Evolutionary conservation across 352 stramenopile genomes (phyloP).

Genomic region (Discostella stelligera): DNA sequence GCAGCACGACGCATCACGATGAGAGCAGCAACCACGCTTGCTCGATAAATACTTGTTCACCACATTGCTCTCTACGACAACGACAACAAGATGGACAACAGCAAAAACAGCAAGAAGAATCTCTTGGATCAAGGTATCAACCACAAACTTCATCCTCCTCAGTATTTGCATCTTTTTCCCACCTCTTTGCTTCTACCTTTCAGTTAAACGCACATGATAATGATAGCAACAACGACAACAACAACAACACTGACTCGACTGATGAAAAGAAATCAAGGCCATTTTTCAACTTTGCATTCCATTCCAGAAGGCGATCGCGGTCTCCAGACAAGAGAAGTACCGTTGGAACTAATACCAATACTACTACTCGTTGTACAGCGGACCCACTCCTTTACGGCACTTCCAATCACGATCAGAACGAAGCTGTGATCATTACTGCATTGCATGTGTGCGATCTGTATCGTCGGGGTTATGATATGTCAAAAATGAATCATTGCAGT

Average conservation of each 20-base stretch:
- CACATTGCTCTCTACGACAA: conserved; percentile 5
- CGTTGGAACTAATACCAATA: too few relatives aligned
- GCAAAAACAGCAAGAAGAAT: background rate
- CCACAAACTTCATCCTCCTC: background rate
- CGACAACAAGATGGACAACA: background rate
- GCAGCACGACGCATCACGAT: background rate
- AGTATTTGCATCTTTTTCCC: background rate
- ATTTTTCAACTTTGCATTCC: conserved; percentile 19
- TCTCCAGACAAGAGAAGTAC: conserved; percentile 4
- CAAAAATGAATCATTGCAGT: conserved; percentile 13
- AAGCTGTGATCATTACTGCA: conserved; percentile 24
- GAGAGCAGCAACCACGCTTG: conserved; percentile 5
- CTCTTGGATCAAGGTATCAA: background rate
- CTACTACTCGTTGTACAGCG: background rate
- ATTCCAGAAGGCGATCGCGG: conserved; percentile 3
- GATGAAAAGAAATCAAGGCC: conserved; percentile 2
- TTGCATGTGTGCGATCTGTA: conserved; percentile 35
- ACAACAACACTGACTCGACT: background rate
- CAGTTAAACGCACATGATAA: conserved; percentile 1
- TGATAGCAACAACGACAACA: background rate
- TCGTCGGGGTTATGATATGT: conserved; percentile 24
- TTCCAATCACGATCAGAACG: conserved; percentile 25
- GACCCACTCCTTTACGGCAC: conserved; percentile 21
- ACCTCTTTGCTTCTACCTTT: conserved; percentile 4
- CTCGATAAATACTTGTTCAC: background rate